These are phyloP conservation scores for Pogostemon cablin DNA, from an alignment of 257 asterid genomes.

Conservation along the genomic window DNA sequence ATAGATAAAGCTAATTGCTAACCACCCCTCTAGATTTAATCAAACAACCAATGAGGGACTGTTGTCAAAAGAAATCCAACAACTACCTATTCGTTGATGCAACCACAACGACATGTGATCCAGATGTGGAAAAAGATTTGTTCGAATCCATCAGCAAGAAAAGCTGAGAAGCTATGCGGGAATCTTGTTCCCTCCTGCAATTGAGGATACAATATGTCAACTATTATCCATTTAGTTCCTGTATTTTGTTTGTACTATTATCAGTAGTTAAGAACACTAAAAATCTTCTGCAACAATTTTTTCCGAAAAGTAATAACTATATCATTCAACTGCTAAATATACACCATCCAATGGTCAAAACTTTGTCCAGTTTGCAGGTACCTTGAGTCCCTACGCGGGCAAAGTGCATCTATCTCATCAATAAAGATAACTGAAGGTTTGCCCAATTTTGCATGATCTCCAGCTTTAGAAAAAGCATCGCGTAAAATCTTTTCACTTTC, in stretches of 20 bases:
- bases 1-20: neutral
- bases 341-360: conserved; percentile 21
- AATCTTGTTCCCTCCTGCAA: conserved; percentile 84
- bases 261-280: conserved; percentile 9
- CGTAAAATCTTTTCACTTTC: conserved; percentile 88
- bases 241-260: conserved; percentile 16
- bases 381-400: conserved; percentile 95
- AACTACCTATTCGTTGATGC: conserved; percentile 93
- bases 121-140: conserved; percentile 48
- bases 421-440: conserved; percentile 89
- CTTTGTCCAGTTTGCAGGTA: conserved; percentile 27
- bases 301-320: neutral
- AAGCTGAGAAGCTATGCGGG: conserved; percentile 86
- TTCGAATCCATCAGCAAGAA: conserved; percentile 83
- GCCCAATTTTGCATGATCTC: conserved; percentile 63
- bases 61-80: conserved; percentile 12
- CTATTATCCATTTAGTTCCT: conserved; percentile 8
- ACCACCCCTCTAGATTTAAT: neutral
- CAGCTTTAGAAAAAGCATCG: conserved; percentile 85
- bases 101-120: conserved; percentile 78
- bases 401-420: conserved; percentile 94
- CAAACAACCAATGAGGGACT: neutral
- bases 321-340: conserved; percentile 23
- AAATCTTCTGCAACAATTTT: conserved; percentile 9
- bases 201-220: conserved; percentile 24